phyloP scores from a whole-genome alignment of 306 rosid species.

The Rosa rugosa region DNA sequence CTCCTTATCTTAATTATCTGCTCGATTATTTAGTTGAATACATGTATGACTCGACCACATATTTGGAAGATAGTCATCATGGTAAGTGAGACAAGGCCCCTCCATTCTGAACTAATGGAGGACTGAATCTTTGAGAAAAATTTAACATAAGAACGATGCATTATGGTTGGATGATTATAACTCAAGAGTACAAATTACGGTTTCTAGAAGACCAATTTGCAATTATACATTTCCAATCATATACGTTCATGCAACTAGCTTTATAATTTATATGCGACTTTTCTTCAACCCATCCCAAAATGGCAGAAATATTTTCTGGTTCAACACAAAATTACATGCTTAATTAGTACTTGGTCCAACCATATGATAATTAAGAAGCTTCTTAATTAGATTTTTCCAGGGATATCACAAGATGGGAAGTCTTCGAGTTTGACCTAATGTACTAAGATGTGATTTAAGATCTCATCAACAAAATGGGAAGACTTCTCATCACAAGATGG shows the following conservation, averaged over 20 bases:
- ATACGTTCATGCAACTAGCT: neutral
- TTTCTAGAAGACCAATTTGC: neutral
- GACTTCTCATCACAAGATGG: too few relatives aligned
- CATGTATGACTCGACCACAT: neutral
- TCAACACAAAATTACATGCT: neutral
- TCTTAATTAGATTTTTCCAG: neutral
- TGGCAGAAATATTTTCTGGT: neutral
- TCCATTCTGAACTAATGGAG: neutral
- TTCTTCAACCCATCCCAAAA: neutral
- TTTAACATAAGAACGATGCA: neutral
- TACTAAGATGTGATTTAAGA: neutral
- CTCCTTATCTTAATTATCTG: neutral
- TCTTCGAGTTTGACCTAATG: neutral
- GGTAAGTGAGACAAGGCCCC: too few relatives aligned
- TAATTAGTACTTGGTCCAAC: neutral
- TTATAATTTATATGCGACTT: neutral
- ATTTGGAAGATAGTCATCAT: too few relatives aligned
- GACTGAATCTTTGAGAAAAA: neutral
- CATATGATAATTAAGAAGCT: neutral
- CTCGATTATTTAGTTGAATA: neutral
- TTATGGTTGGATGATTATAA: neutral
- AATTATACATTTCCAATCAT: neutral
- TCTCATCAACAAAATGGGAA: neutral
- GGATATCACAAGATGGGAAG: neutral
- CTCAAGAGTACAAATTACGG: neutral